These are phyloP conservation scores for Hypericum androsaemum DNA, from an alignment of 345 rosid species.

Conservation along the genomic window DNA sequence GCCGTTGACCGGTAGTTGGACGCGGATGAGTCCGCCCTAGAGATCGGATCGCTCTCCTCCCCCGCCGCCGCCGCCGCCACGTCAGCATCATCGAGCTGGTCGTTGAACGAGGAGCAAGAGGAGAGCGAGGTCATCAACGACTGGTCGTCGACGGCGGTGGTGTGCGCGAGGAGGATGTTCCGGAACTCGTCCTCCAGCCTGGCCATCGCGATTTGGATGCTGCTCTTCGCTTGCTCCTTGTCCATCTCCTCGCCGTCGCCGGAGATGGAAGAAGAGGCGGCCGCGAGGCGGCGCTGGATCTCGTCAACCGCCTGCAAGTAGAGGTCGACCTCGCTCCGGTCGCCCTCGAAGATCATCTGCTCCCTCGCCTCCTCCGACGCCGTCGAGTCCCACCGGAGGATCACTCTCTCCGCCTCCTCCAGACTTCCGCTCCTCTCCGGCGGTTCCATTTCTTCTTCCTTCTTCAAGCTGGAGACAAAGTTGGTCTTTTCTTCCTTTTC, in stretches of 20 bases:
- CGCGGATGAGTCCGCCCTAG: background rate
- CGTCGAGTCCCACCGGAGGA: slow-evolving; percentile 86
- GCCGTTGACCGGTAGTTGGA: slow-evolving; percentile 60
- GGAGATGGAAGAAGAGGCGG: slow-evolving; percentile 25
- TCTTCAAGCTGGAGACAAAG: background rate
- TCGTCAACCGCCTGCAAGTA: slow-evolving; percentile 89
- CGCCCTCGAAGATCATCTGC: slow-evolving; percentile 73
- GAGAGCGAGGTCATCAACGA: slow-evolving; percentile 26
- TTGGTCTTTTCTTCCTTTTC: too few species aligned
- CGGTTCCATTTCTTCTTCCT: slow-evolving; percentile 38
- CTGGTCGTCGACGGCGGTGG: slow-evolving; percentile 55
- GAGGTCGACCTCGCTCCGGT: slow-evolving; percentile 62
- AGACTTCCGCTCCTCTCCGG: slow-evolving; percentile 30
- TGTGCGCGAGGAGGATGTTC: slow-evolving; percentile 52
- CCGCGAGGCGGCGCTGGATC: slow-evolving; percentile 52
- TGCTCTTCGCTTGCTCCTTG: slow-evolving; percentile 46
- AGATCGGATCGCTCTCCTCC: slow-evolving; percentile 10
- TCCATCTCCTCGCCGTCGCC: slow-evolving; percentile 16
- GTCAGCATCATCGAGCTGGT: background rate
- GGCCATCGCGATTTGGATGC: slow-evolving; percentile 97
- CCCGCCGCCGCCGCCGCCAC: background rate
- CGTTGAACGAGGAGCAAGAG: slow-evolving; percentile 17
- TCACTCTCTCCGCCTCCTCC: slow-evolving; percentile 61
- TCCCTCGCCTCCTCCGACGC: slow-evolving; percentile 78
- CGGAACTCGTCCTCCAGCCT: slow-evolving; percentile 94